These are phyloP conservation scores for Omphalotus olearius DNA, from an alignment of 1,284 basidiomycete genomes.

Conservation along the genomic window DNA sequence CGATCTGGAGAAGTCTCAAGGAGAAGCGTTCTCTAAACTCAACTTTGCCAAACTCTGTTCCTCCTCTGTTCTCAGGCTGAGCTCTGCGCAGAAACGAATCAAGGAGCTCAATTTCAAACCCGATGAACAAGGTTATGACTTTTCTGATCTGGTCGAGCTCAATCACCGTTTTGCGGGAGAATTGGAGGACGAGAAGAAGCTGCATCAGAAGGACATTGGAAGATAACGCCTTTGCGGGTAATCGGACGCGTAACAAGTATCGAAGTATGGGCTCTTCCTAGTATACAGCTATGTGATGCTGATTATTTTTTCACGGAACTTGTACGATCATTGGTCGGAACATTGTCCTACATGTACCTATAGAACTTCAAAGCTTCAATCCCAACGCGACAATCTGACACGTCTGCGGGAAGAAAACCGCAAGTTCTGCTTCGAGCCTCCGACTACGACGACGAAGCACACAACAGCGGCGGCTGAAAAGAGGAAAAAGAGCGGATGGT, in stretches of 20 bases:
- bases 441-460: slow-evolving; percentile 76
- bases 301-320: slow-evolving; percentile 41
- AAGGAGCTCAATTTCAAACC: slow-evolving; percentile 62
- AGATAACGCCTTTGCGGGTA: slow-evolving; percentile 72
- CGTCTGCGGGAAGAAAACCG: slow-evolving; percentile 77
- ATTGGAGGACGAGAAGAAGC: slow-evolving; percentile 73
- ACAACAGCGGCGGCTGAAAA: slow-evolving; percentile 77
- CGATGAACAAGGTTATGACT: slow-evolving; percentile 64
- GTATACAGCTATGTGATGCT: slow-evolving; percentile 9
- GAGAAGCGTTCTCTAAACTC: slow-evolving; percentile 48
- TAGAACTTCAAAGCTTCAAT: slow-evolving; percentile 74
- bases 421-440: slow-evolving; percentile 72
- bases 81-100: slow-evolving; percentile 49
- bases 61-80: slow-evolving; percentile 47
- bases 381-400: slow-evolving; percentile 71
- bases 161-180: slow-evolving; percentile 66
- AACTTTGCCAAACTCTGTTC: slow-evolving; percentile 52
- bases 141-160: slow-evolving; percentile 61
- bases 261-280: slow-evolving; percentile 46
- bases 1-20: slow-evolving; percentile 60
- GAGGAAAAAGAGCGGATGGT: slow-evolving; percentile 84
- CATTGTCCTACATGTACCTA: slow-evolving; percentile 8
- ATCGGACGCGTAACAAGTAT: slow-evolving; percentile 81
- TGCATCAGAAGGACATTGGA: slow-evolving; percentile 72
- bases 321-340: slow-evolving; percentile 22